Base-by-base conservation (phyloP, 1,139 yeast species). In the Meyerozyma smithsonii region DNA sequence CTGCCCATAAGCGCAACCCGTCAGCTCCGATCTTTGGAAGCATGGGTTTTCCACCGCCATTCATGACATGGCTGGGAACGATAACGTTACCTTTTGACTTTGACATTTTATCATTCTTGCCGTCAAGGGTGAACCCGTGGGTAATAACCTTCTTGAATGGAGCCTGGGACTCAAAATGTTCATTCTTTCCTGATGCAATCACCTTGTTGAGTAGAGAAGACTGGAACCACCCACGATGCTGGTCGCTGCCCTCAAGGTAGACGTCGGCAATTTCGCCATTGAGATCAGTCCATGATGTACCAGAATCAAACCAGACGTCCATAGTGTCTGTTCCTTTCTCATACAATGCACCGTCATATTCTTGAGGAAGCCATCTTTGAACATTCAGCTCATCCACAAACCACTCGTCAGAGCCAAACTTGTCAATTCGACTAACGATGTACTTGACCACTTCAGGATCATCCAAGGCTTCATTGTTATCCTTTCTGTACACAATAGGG, bases 251-350 rank as follows among this genome's bases (percentile, higher is more conserved):
- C 65, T 92, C 99, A 16, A 90, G 62, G 55, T 88, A 90, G 12
- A 87, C 74, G 56, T 90, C 95, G 0, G 95, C 86, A 6, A 83
- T 58, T 8, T 61, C 69, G 18, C 67, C 57, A 26, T 62, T 67
- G 24, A 88, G 66, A 35, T 79, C 77, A 5, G 82, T 77, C 98
- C 98, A 92, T 26, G 95, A 83, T 1, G 95, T 80, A 0, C 99
- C 99, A 32, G 96, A 86, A 58, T 92, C 99, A 65, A 92, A 90
- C 99, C 99, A 92, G 8, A 92, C 98, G 61, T 92, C 99, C 90
- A 92, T 85, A 0, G 98, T 92, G 51, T 94, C 98, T 38, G 69
- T 75, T 1, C 96, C 92, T 51, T 87, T 84, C 21, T 56, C 49
- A 47, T 70, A 83, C 1, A 62, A 49, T 3, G 56, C 44, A 0